A percentile compares a stretch with the other conserved stretches of the same genome.
Evolutionary conservation across 768 basidiomycete genomes (phyloP).

Genomic region (Calocybe gangraenosa): DNA sequence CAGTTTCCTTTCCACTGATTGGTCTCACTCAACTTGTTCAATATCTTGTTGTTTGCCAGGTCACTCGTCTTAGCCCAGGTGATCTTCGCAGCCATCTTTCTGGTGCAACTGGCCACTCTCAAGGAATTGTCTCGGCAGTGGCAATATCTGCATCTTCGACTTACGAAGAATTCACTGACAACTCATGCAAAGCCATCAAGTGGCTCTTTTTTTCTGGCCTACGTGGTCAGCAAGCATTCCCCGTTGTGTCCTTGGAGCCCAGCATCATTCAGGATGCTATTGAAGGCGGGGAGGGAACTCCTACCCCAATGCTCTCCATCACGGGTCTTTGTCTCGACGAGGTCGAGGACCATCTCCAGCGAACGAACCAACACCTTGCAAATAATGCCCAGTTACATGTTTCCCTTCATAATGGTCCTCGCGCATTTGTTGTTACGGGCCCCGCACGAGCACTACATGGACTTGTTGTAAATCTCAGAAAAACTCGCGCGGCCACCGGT

Average conservation of each 20-base stretch:
- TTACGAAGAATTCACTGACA: constrained; percentile 68
- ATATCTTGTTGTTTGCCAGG: constrained; percentile 78
- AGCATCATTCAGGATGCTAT: constrained; percentile 81
- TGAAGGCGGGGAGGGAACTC: constrained; percentile 90
- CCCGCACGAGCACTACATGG: constrained; percentile 91
- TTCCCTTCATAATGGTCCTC: constrained; percentile 91
- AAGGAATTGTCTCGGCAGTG: constrained; percentile 94
- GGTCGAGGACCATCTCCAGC: constrained; percentile 75
- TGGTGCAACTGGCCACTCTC: constrained; percentile 95
- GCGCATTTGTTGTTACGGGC: constrained; percentile 90
- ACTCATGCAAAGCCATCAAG: constrained; percentile 78
- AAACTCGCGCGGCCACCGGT: constrained; percentile 82
- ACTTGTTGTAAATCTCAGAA: constrained; percentile 85
- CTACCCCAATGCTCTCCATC: constrained; percentile 91
- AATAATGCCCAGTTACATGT: constrained; percentile 74
- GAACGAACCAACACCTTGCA: constrained; percentile 85
- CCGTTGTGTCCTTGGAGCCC: constrained; percentile 85
- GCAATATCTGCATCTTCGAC: constrained; percentile 77
- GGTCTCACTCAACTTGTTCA: constrained; percentile 95
- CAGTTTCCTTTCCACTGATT: constrained; percentile 92
- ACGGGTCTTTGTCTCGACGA: constrained; percentile 75
- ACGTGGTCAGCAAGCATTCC: constrained; percentile 93
- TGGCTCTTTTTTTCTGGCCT: constrained; percentile 94
- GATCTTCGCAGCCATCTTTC: constrained; percentile 72
- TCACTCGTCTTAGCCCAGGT: constrained; percentile 71